phyloP scores from a whole-genome alignment of 2,329 filamentous ascomycete species.

The Aspergillus cejpii region DNA sequence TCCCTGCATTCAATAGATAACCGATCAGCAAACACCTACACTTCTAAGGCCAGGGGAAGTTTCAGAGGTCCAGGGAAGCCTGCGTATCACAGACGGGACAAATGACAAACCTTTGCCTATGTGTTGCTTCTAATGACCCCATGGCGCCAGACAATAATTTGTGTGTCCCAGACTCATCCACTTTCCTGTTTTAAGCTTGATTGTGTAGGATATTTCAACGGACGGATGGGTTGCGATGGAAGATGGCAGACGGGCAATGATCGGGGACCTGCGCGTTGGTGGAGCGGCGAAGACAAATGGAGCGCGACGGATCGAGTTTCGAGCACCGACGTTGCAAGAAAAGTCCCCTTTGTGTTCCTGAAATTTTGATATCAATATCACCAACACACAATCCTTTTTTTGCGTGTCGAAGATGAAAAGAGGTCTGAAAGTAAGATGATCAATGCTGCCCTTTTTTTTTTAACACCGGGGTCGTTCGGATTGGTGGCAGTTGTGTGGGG shows the following conservation, averaged over 20 bases:
- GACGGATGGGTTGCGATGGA: not conserved
- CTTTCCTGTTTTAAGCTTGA: not conserved
- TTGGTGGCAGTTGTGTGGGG: slow-evolving; percentile 17
- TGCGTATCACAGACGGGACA: not conserved
- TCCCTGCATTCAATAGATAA: slow-evolving; percentile 26
- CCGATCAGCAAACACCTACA: slow-evolving; percentile 20
- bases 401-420: too few species aligned
- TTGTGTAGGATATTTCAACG: not conserved
- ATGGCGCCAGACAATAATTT: slow-evolving; percentile 25
- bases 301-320: too few species aligned
- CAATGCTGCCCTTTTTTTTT: slow-evolving; percentile 13
- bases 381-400: too few species aligned
- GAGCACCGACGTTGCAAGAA: too few species aligned
- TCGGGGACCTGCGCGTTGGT: too few species aligned
- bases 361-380: too few species aligned
- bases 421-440: not conserved
- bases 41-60: not conserved
- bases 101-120: slow-evolving; percentile 33
- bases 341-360: too few species aligned
- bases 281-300: too few species aligned
- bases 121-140: slow-evolving; percentile 35
- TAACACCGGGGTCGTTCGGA: slow-evolving; percentile 15
- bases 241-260: not conserved
- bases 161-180: not conserved
- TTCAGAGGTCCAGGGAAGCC: too few species aligned